A percentile compares a stretch with the other conserved stretches of the same genome.
Evolutionary conservation across 2,329 filamentous ascomycete genomes (phyloP).

Genomic region (Venturiaceae sp.): DNA sequence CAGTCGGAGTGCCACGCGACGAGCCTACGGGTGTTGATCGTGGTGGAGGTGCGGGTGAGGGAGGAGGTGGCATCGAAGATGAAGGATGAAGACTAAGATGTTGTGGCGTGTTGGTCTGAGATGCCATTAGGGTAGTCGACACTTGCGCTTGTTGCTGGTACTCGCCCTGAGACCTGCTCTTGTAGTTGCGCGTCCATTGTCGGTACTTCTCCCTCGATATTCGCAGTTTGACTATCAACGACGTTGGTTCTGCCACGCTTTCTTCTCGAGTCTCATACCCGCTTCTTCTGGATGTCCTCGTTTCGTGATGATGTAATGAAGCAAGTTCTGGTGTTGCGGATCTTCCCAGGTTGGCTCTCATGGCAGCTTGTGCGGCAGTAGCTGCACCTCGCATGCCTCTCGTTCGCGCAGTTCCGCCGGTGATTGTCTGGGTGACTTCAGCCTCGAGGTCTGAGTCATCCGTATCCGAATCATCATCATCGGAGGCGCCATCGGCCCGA

Average conservation of each 20-base stretch:
- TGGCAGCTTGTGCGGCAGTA: slow-evolving; percentile 74
- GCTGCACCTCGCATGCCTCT: slow-evolving; percentile 85
- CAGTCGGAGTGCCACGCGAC: slow-evolving; percentile 12
- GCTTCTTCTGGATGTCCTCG: slow-evolving; percentile 51
- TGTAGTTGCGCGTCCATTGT: slow-evolving; percentile 51
- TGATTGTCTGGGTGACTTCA: slow-evolving; percentile 45
- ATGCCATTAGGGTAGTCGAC: slow-evolving; percentile 35
- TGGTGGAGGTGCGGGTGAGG: slow-evolving; percentile 32
- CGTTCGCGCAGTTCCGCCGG: slow-evolving; percentile 69
- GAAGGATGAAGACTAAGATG: slow-evolving; percentile 14
- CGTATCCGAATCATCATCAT: slow-evolving; percentile 87
- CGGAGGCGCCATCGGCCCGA: slow-evolving; percentile 63
- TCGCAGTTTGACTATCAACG: slow-evolving; percentile 63
- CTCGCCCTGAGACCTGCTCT: slow-evolving; percentile 26
- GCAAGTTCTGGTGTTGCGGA: slow-evolving; percentile 81
- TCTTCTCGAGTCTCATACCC: slow-evolving; percentile 65
- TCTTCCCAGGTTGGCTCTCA: slow-evolving; percentile 63
- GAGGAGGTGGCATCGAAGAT: slow-evolving; percentile 45
- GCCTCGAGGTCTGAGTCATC: slow-evolving; percentile 56
- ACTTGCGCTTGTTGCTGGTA: slow-evolving; percentile 12
- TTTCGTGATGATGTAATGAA: slow-evolving; percentile 57
- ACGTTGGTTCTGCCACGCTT: slow-evolving; percentile 56
- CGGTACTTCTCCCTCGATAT: slow-evolving; percentile 63
- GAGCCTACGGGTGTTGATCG: slow-evolving; percentile 19
- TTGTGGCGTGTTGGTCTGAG: slow-evolving; percentile 34